Evolutionary conservation across 805 yeast species (phyloP).

Genomic region (Lipomyces spencermartinsiae): DNA sequence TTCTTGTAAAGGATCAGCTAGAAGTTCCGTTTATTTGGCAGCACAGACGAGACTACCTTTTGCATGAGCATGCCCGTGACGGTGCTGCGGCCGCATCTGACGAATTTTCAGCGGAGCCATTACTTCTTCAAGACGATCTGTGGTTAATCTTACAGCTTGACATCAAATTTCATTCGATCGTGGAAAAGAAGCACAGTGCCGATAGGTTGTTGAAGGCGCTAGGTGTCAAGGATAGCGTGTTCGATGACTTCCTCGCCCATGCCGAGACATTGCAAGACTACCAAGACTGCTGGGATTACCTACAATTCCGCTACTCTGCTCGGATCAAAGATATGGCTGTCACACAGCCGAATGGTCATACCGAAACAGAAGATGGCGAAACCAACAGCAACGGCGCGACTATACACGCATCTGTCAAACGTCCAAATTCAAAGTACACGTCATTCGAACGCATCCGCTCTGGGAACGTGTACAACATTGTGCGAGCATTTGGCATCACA

Average conservation of each 20-base stretch:
- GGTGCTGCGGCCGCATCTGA: constrained; percentile 37
- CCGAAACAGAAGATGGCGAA: constrained; percentile 41
- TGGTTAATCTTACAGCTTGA: constrained; percentile 91
- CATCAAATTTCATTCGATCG: constrained; percentile 82
- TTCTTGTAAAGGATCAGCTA: constrained; percentile 76
- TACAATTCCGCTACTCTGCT: constrained; percentile 73
- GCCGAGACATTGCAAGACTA: constrained; percentile 75
- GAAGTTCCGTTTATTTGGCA: constrained; percentile 97
- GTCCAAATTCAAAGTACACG: constrained; percentile 51
- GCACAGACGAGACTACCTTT: constrained; percentile 87
- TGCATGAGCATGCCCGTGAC: constrained; percentile 58
- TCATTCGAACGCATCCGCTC: constrained; percentile 46
- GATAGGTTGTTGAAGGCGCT: constrained; percentile 61
- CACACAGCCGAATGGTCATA: constrained; percentile 10
- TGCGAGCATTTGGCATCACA: constrained; percentile 71
- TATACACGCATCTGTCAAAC: constrained; percentile 44
- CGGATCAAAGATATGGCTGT: constrained; percentile 57
- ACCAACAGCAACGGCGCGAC: constrained; percentile 46
- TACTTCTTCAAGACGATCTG: constrained; percentile 74
- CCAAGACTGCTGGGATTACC: constrained; percentile 85
- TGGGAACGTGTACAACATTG: constrained; percentile 30
- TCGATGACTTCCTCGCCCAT: constrained; percentile 59
- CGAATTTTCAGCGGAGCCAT: constrained; percentile 35
- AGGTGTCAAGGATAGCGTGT: constrained; percentile 62
- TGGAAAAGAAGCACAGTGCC: constrained; percentile 73